Conservation (phyloP, 306 rosid genomes). For the Rosa lucieae region DNA sequence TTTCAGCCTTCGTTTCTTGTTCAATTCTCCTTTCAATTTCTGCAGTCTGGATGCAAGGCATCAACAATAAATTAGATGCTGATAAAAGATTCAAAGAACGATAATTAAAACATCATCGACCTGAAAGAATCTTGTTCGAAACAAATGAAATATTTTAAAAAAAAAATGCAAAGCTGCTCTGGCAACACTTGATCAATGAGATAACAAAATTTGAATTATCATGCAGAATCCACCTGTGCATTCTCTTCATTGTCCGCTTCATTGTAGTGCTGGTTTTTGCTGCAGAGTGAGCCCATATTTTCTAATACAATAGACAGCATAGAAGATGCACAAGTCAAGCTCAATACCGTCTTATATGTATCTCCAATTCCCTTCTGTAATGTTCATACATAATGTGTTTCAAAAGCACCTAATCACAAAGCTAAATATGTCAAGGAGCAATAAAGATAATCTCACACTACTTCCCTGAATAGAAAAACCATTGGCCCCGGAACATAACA, state of each 20-base stretch:
- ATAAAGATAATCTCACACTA: constrained; percentile 4
- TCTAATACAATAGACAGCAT: constrained; percentile 68
- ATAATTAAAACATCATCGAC: not conserved
- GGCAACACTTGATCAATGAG: not conserved
- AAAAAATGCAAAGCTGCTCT: not conserved
- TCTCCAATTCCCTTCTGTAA: constrained; percentile 35
- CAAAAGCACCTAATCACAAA: constrained; percentile 46
- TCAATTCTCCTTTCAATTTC: constrained; percentile 94
- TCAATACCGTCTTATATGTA: constrained; percentile 36
- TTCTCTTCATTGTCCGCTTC: constrained; percentile 76
- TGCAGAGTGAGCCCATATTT: constrained; percentile 93
- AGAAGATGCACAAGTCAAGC: constrained; percentile 63
- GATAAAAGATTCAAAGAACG: not conserved
- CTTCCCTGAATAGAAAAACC: not conserved
- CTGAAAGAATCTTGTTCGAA: not conserved
- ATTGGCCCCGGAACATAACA: not conserved
- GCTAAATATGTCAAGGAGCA: constrained; percentile 31
- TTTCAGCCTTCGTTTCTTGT: constrained; percentile 90
- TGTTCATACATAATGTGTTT: constrained; percentile 24
- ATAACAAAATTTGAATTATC: not conserved
- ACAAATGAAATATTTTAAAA: not conserved
- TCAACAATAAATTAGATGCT: constrained; percentile 23
- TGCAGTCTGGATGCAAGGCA: constrained; percentile 59
- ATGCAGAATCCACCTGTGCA: constrained; percentile 59
- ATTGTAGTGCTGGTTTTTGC: constrained; percentile 68